Conservation (phyloP, 2,329 filamentous ascomycete genomes). For the Monascus ruber region DNA sequence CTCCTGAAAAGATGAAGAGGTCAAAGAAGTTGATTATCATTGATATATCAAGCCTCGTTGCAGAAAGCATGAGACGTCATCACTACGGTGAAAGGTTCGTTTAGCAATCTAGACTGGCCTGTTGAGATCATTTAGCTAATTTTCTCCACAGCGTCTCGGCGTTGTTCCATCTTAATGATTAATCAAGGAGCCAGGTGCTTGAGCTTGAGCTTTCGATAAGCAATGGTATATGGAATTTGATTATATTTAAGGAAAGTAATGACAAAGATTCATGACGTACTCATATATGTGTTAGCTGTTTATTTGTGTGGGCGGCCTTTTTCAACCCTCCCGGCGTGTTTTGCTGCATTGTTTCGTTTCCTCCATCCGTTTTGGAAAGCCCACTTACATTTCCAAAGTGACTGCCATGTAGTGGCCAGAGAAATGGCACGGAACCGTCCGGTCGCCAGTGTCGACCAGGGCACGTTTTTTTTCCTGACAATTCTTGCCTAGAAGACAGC, state of each 20-base stretch:
- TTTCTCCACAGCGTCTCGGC: slow-evolving; percentile 33
- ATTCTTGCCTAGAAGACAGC: too few relatives aligned
- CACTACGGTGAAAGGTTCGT: slow-evolving; percentile 77
- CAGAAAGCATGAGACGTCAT: slow-evolving; percentile 89
- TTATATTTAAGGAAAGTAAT: background rate
- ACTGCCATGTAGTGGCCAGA: too few relatives aligned
- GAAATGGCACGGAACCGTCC: too few relatives aligned
- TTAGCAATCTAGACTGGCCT: slow-evolving; percentile 35
- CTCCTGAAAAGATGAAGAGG: slow-evolving; percentile 56
- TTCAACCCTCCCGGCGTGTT: too few relatives aligned
- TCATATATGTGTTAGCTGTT: background rate
- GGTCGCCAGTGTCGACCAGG: too few relatives aligned
- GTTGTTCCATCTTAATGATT: slow-evolving; percentile 54
- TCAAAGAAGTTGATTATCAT: slow-evolving; percentile 79
- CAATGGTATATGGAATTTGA: too few relatives aligned
- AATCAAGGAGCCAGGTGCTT: slow-evolving; percentile 6
- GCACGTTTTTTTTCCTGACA: too few relatives aligned
- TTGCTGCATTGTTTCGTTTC: too few relatives aligned
- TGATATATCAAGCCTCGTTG: slow-evolving; percentile 75
- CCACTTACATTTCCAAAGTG: too few relatives aligned
- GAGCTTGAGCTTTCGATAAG: too few relatives aligned
- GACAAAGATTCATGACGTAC: background rate
- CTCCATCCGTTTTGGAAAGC: too few relatives aligned
- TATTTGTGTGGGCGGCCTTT: too few relatives aligned
- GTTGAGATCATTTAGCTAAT: slow-evolving; percentile 9